Evolutionary conservation across 108 stramenopile genomes (phyloP), one percentile per base, ranked within the genome.

Genomic region (Cylindrotheca closterium): DNA sequence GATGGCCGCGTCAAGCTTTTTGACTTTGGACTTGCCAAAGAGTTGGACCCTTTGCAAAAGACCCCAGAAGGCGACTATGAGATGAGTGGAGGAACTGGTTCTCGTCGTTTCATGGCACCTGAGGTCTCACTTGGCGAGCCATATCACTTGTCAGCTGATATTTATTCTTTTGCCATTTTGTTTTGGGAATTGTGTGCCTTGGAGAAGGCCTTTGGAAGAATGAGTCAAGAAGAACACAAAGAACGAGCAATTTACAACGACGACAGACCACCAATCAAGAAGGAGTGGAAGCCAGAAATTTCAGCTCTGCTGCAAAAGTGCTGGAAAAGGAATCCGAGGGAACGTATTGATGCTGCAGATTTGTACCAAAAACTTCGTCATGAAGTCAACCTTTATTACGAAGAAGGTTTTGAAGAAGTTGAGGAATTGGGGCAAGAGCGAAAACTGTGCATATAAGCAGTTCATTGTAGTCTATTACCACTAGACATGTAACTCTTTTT

Each of bases 111-210:
- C 63, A 84, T 80, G 82, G 79, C 79, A 2, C 83, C 83, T 5
- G 79, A 85, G 55, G 78, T 81, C n/a, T 56, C 74, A 2, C 31
- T 80, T 23, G 73, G 66, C 17, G 67, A 79, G 53, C 73, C 80
- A 1, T 82, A 86, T 54, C 61, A 68, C 45, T 48, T 79, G 15
- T 81, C 73, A 22, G 83, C 86, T 10, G 89, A 91, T 53, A 75
- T 86, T 31, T 86, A 91, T 51, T 81, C 81, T 0, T 85, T 85
- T 71, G 77, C 77, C 24, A 85, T 91, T 48, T 65, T 91, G 76
- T 50, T 91, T 18, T 87, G 85, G 85, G 84, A 87, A 60, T 69
- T 91, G 50, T 64, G 83, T 2, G 70, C 70, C 19, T 61, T 85
- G 42, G 71, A 85, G 53, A 80, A 87, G 51, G 84, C 86, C 33